phyloP scores from a whole-genome alignment of 2,329 filamentous ascomycete genomes.

The Alternaria atra region DNA sequence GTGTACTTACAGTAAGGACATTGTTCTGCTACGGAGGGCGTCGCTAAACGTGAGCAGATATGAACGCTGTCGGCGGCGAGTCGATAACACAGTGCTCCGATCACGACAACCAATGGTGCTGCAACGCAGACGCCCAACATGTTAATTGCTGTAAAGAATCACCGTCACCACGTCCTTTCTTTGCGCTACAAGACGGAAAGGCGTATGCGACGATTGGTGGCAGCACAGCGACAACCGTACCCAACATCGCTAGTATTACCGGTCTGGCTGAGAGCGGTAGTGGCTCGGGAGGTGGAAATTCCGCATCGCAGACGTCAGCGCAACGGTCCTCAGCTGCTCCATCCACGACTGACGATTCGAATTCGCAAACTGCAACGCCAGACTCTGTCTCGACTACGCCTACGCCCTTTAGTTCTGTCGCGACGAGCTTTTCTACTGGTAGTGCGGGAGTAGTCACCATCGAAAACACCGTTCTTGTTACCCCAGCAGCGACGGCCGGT shows the following conservation, averaged over 20 bases:
- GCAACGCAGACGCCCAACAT: conserved; percentile 38
- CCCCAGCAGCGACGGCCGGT: conserved; percentile 18
- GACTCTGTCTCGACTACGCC: conserved; percentile 15
- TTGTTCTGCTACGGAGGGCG: too few species aligned
- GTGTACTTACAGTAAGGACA: conserved; percentile 44
- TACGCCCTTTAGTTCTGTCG: conserved; percentile 35
- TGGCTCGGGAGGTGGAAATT: conserved; percentile 19
- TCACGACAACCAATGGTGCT: conserved; percentile 49
- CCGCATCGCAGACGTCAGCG: conserved; percentile 25
- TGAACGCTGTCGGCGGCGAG: conserved; percentile 40
- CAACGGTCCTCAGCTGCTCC: conserved; percentile 3
- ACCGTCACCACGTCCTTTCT: conserved; percentile 44
- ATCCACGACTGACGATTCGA: conserved; percentile 8
- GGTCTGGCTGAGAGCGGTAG: conserved; percentile 25
- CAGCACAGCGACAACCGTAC: conserved; percentile 26
- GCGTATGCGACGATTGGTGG: conserved; percentile 46
- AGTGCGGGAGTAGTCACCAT: conserved; percentile 35
- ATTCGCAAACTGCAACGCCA: conserved; percentile 1
- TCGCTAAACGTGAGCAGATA: conserved; percentile 25
- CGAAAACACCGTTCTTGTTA: conserved; percentile 30
- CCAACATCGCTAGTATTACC: conserved; percentile 38
- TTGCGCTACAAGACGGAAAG: conserved; percentile 40
- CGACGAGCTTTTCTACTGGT: conserved; percentile 36
- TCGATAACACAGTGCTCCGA: conserved; percentile 44
- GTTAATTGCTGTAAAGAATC: conserved; percentile 47